Base-by-base conservation (phyloP, 352 stramenopile species). In the Phytopythium mirpurense region DNA sequence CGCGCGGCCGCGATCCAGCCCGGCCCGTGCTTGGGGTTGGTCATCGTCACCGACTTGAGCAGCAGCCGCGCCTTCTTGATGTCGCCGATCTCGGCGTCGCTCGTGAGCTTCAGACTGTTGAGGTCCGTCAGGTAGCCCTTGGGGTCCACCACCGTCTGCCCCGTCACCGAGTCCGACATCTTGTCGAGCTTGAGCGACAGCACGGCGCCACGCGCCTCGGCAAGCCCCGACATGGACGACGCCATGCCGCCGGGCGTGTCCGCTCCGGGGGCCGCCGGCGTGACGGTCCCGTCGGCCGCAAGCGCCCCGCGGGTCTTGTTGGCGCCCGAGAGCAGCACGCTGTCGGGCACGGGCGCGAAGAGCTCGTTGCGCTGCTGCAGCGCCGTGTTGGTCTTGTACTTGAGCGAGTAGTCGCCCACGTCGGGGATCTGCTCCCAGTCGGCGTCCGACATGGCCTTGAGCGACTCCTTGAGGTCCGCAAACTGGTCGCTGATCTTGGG, bases 1-100 rank as follows among this genome's bases (percentile, higher is more conserved):
- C 97, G 80, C n/a, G 97, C 96, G 0, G 96, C 93, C 0, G 97
- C 96, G 65, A 99, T 99, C 97, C 97, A 99, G 24, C 96, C 97
- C 0, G 96, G 96, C 8, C 86, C 95, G 71, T 99, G 96, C 62
- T 98, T 98, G 2, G 96, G 97, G 80, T 99, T 99, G 2, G 95
- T 99, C 72, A 97, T 90, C 5, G 96, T 97, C 14, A 99, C 93
- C 1, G 85, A 98, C 51, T 96, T 96, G 12, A 99, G 80, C 15
- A 99, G 67, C 40, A 99, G 66, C 11, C 97, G 81, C 21, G 97
- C 97, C 63, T 99, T 99, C 62, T 99, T 97, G 41, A 99, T 98
- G 71, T 99, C 97, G 23, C 94, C 96, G 37, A 99, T 95, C 68
- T 99, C 92, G 0, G 93, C 88, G 54, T 97, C 90, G 24, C 82